Percentiles rank a stretch among this genome's conserved stretches.
Conservation (phyloP, 345 rosid species). For the Gossypium turneri region DNA sequence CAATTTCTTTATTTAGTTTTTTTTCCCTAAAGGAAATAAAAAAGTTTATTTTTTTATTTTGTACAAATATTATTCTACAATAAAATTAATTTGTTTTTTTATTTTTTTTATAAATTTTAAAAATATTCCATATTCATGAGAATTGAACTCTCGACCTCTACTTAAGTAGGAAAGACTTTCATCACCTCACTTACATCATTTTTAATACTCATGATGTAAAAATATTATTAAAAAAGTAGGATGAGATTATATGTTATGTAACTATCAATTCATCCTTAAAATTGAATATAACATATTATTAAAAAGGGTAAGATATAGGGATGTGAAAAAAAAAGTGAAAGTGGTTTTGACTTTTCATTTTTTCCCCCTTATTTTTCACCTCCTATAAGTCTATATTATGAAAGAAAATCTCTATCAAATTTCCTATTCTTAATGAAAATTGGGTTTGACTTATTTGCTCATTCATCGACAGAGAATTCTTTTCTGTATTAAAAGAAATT, state of each 20-base stretch:
- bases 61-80: neutral
- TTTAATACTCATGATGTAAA: no score
- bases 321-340: neutral
- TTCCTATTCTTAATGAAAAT: neutral
- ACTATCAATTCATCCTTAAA: neutral
- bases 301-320: neutral
- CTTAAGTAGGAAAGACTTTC: rapidly evolving
- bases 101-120: no score
- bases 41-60: no score
- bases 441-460: neutral
- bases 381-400: neutral
- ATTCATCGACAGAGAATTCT: neutral
- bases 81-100: neutral
- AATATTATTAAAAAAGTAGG: no score
- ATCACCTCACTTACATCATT: no score
- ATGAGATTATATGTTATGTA: no score
- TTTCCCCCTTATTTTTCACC: neutral
- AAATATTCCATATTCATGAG: rapidly evolving
- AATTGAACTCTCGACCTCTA: rapidly evolving
- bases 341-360: neutral
- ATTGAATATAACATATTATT: no score
- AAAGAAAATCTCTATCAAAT: neutral
- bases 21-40: no score
- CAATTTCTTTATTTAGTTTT: no score
- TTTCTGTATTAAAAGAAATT: neutral